Conservation (phyloP, 2,329 filamentous ascomycete species). For the Paraphoma chrysanthemicola region DNA sequence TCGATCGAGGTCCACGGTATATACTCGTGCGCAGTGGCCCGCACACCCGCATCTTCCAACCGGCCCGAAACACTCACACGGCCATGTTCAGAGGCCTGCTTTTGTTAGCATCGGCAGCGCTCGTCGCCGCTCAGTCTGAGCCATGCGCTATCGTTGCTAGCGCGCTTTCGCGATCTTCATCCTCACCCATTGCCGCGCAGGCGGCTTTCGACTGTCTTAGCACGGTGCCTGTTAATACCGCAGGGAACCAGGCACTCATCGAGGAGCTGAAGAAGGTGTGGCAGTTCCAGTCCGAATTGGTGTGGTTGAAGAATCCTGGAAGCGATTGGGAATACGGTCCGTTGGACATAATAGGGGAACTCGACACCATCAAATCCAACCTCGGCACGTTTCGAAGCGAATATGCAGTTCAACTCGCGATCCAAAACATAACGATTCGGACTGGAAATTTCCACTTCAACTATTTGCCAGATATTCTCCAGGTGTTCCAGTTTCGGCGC, state of each 20-base stretch:
- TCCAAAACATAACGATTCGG: constrained; percentile 30
- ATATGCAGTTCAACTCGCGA: constrained; percentile 47
- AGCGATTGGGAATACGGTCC: constrained; percentile 40
- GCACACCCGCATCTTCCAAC: neutral
- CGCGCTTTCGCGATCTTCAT: neutral
- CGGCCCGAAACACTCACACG: neutral
- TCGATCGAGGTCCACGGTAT: neutral
- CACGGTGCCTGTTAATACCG: constrained; percentile 39
- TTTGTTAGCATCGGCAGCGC: constrained; percentile 18
- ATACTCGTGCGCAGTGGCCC: neutral
- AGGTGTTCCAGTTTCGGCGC: constrained; percentile 28
- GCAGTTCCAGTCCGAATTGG: constrained; percentile 46
- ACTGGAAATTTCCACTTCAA: constrained; percentile 38
- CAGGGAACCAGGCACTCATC: constrained; percentile 33
- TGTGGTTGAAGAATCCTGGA: constrained; percentile 44
- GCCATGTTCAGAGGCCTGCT: constrained; percentile 18
- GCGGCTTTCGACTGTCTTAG: constrained; percentile 36
- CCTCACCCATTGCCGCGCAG: constrained; percentile 21
- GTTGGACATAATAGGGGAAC: constrained; percentile 42
- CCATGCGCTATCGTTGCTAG: constrained; percentile 28
- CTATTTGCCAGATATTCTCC: constrained; percentile 35
- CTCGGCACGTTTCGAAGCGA: constrained; percentile 41
- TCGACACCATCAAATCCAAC: constrained; percentile 40
- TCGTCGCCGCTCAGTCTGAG: constrained; percentile 23
- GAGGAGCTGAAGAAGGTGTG: constrained; percentile 38